These are phyloP conservation scores for Rhizopus delemar DNA, from an alignment of 371 early-diverging fungal genomes.

Conservation along the genomic window DNA sequence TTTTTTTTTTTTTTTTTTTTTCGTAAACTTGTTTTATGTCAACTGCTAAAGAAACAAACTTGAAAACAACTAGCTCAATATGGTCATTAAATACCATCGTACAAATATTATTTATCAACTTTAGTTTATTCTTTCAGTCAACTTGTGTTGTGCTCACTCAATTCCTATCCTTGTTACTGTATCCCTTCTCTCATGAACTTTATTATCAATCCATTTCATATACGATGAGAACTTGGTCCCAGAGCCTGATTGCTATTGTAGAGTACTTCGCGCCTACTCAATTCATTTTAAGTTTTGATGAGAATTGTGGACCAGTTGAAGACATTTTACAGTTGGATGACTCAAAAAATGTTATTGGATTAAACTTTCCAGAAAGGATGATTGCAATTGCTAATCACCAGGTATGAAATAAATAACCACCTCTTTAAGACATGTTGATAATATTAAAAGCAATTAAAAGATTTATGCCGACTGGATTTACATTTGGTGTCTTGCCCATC, in stretches of 20 bases:
- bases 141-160: constrained; percentile 33
- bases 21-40: too few species aligned
- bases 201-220: constrained; percentile 55
- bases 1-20: too few species aligned
- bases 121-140: constrained; percentile 39
- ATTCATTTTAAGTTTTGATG: constrained; percentile 61
- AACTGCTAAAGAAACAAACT: too few species aligned
- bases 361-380: constrained; percentile 50
- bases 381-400: constrained; percentile 82
- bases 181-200: constrained; percentile 33
- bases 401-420: constrained; percentile 28
- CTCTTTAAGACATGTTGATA: neutral
- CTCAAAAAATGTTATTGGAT: constrained; percentile 16
- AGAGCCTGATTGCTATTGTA: constrained; percentile 57
- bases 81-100: constrained; percentile 24
- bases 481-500: constrained; percentile 74
- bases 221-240: constrained; percentile 65
- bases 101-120: constrained; percentile 27
- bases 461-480: constrained; percentile 92
- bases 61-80: neutral
- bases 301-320: constrained; percentile 32
- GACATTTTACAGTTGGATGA: constrained; percentile 25
- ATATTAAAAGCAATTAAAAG: constrained; percentile 20
- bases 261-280: constrained; percentile 68
- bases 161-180: constrained; percentile 34